Base-by-base conservation (phyloP, 306 rosid genomes). In the Chamaecrista fasciculata region DNA sequence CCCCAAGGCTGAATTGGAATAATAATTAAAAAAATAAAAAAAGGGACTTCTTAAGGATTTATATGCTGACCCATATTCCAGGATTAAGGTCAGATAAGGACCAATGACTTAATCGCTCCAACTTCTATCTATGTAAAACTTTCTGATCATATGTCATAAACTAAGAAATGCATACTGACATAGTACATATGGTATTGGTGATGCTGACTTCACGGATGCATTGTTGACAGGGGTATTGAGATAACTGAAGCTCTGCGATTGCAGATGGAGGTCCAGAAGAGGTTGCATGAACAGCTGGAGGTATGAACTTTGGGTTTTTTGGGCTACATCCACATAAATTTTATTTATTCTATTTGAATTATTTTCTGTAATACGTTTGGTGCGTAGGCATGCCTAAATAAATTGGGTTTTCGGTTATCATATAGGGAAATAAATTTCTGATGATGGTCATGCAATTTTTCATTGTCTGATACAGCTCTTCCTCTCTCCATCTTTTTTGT, bases 251-350 rank as follows among this genome's bases (percentile, higher is more conserved):
- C 99, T 72, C 87, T 95, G 79, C 85, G 97, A 12, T n/a, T 95
- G 88, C 97, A 95, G 85, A 91, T 95, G 97, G 99, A 95, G 85
- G 97, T 95, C 75, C 99, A 95, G 87, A 95, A 95, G 83, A 86
- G 81, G 74, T 75, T 95, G 79, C 99, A 95, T 40, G 97, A 95
- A 72, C 99, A 95, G 71, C 99, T 95, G 56, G 99, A 95, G 95
- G 99, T 95, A 70, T 78, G 76, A 28, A 62, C 77, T 52, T 50
- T 48, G 63, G 64, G 44, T 18, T 29, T 20, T 58, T 58, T 33
- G 29, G 24, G 37, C 9, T 57, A 3, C 8, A 57, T 57, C 8
- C 40, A 7, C 14, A 9, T 21, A 61, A 48, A 26, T 58, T 63
- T 57, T 4, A 9, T 34, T 57, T 28, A 23, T 3, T 1, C 42